A percentile compares a stretch with the other conserved stretches of the same genome.
Evolutionary conservation across 2,329 filamentous ascomycete species (phyloP).

Genomic region (Rosellinia necatrix): DNA sequence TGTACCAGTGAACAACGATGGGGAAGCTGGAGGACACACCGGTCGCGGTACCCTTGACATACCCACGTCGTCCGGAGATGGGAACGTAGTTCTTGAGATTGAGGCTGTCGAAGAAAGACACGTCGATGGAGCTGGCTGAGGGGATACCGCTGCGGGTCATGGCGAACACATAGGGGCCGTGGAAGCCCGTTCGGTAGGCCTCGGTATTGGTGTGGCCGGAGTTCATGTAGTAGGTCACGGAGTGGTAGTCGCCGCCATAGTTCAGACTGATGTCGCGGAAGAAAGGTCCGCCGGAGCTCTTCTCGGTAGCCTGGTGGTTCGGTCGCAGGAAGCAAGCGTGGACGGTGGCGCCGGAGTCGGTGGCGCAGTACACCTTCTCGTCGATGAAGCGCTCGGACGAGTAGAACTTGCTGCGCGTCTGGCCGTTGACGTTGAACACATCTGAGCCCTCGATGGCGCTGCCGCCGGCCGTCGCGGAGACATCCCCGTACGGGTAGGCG

Average conservation of each 20-base stretch:
- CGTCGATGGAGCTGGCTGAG: conserved; percentile 49
- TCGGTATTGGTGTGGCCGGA: conserved; percentile 62
- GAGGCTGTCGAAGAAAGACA: conserved; percentile 60
- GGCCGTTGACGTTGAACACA: conserved; percentile 54
- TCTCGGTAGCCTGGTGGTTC: conserved; percentile 56
- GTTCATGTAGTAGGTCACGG: conserved; percentile 66
- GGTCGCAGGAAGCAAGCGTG: conserved; percentile 40
- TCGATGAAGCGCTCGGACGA: conserved; percentile 65
- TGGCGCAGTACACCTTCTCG: conserved; percentile 59
- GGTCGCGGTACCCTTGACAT: conserved; percentile 57
- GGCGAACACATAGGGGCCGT: conserved; percentile 62
- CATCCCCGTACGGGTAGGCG: conserved; percentile 49
- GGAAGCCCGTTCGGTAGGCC: conserved; percentile 58
- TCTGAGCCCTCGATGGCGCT: conserved; percentile 54
- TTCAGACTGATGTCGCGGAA: conserved; percentile 60
- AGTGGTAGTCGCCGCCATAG: conserved; percentile 54
- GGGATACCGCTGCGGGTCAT: conserved; percentile 59
- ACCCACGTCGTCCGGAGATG: conserved; percentile 51
- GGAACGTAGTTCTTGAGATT: conserved; percentile 58
- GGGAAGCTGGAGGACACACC: conserved; percentile 54
- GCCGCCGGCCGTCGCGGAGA: conserved; percentile 52
- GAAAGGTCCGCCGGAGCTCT: conserved; percentile 63
- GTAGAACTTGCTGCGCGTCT: conserved; percentile 67
- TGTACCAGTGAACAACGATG: conserved; percentile 62
- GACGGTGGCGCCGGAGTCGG: conserved; percentile 34